phyloP scores from a whole-genome alignment of 129 eudicot species.

The Tagetes erecta region DNA sequence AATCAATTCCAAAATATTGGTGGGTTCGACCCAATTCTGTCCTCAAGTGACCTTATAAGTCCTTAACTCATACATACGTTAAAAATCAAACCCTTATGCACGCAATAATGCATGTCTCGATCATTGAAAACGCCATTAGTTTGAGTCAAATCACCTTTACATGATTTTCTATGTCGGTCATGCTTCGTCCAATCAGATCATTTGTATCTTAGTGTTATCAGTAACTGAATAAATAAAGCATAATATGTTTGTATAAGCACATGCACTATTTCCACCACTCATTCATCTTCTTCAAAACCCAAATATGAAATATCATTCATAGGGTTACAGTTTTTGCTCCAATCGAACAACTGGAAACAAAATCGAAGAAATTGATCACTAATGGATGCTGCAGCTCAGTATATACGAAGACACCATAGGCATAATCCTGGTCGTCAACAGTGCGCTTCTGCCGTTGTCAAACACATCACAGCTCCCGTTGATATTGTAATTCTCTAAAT shows the following conservation, averaged over 20 bases:
- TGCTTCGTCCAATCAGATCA: not conserved
- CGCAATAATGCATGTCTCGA: no score
- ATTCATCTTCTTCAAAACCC: not conserved
- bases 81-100: no score
- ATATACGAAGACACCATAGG: constrained; percentile 50
- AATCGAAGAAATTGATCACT: not conserved
- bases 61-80: no score
- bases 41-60: no score
- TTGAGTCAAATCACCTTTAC: not conserved
- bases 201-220: not conserved
- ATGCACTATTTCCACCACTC: constrained; percentile 12
- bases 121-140: no score
- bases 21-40: no score
- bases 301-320: no score
- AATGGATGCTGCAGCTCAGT: constrained; percentile 43
- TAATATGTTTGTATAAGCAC: not conserved
- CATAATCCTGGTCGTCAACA: constrained; percentile 41
- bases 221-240: not conserved
- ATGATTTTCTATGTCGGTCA: not conserved
- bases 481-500: constrained; percentile 49
- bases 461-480: constrained; percentile 79
- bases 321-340: no score
- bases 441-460: constrained; percentile 63
- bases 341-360: not conserved
- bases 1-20: no score